These are phyloP conservation scores for Chalciporus sp. DNA, from an alignment of 1,284 basidiomycete species.

Conservation along the genomic window DNA sequence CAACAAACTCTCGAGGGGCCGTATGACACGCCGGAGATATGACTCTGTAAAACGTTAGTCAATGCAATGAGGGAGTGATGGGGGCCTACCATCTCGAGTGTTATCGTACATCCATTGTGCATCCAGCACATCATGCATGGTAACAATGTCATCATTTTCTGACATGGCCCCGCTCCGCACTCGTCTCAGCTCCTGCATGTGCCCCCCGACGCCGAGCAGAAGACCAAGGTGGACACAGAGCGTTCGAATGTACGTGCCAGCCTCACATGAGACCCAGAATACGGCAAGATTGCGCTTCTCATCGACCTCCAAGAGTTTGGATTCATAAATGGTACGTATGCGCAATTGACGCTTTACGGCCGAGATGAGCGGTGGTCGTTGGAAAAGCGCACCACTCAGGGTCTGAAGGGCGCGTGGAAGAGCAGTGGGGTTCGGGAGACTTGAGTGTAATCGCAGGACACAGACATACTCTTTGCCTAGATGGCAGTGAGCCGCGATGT, in stretches of 20 bases:
- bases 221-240: constrained; percentile 97
- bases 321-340: constrained; percentile 97
- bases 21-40: constrained; percentile 94
- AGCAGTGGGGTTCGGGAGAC: constrained; percentile 79
- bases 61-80: neutral
- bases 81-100: constrained; percentile 85
- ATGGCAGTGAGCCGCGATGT: constrained; percentile 4
- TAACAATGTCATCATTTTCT: constrained; percentile 98
- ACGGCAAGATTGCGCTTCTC: constrained; percentile 96
- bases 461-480: constrained; percentile 98
- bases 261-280: constrained; percentile 99
- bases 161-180: constrained; percentile 95
- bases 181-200: constrained; percentile 98
- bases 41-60: constrained; percentile 62
- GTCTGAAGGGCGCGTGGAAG: constrained; percentile 95
- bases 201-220: constrained; percentile 94
- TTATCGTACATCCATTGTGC: constrained; percentile 99
- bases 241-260: constrained; percentile 98
- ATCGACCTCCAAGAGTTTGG: constrained; percentile 96
- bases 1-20: constrained; percentile 92
- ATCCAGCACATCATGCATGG: constrained; percentile 99
- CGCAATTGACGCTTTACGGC: constrained; percentile 99
- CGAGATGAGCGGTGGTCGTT: constrained; percentile 97
- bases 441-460: constrained; percentile 90
- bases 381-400: constrained; percentile 97